Conservation (phyloP, 2,329 filamentous ascomycete genomes). For the Talaromyces pinophilus region DNA sequence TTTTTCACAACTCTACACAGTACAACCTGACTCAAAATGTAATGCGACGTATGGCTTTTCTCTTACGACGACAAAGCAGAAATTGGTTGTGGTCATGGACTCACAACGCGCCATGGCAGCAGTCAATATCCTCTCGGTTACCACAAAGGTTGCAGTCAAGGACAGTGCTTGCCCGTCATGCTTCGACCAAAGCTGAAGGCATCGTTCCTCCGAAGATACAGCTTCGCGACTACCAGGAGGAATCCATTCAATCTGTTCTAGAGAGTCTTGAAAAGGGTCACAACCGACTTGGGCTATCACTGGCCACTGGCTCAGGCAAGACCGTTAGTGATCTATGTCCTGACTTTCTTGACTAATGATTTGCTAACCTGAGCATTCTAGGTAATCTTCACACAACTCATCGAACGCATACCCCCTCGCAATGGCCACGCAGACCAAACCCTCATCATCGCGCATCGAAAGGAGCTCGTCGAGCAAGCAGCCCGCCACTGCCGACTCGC, state of each 20-base stretch:
- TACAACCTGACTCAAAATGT: slow-evolving; percentile 21
- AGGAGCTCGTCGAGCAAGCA: slow-evolving; percentile 93
- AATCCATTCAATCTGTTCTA: slow-evolving; percentile 83
- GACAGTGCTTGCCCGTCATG: background rate
- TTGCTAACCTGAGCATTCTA: slow-evolving; percentile 37
- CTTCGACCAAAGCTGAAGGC: background rate
- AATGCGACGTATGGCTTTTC: slow-evolving; percentile 33
- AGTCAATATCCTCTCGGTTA: slow-evolving; percentile 30
- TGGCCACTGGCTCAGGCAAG: slow-evolving; percentile 87
- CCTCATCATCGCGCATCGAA: slow-evolving; percentile 86
- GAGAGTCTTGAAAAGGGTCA: slow-evolving; percentile 68
- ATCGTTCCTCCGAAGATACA: slow-evolving; percentile 49
- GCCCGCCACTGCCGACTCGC: slow-evolving; percentile 76
- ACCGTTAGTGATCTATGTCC: slow-evolving; percentile 60
- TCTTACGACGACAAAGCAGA: slow-evolving; percentile 32
- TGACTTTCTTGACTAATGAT: background rate
- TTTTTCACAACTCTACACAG: background rate
- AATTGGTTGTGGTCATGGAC: slow-evolving; percentile 27
- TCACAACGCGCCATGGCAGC: slow-evolving; percentile 20
- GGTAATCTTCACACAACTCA: slow-evolving; percentile 96
- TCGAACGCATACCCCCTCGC: slow-evolving; percentile 68
- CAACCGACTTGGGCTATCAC: slow-evolving; percentile 77
- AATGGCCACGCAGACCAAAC: slow-evolving; percentile 68
- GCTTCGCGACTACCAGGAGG: slow-evolving; percentile 83
- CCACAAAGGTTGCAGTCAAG: slow-evolving; percentile 30